These are phyloP conservation scores for Colletotrichum sp. DNA, from an alignment of 2,329 filamentous ascomycete genomes.

Conservation along the genomic window DNA sequence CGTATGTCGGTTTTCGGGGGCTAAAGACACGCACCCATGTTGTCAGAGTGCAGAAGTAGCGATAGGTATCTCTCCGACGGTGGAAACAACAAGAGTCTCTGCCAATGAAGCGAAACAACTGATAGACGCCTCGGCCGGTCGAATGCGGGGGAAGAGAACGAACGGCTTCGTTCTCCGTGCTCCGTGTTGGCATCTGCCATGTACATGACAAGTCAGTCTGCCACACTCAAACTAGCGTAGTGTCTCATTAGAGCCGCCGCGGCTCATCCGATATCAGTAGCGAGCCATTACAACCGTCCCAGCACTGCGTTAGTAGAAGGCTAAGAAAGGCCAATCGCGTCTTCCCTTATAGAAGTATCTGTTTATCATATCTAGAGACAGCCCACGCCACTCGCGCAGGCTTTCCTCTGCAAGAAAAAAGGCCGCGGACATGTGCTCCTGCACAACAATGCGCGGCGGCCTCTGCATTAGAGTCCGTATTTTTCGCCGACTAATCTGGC, in stretches of 20 bases:
- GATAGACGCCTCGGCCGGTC: neutral
- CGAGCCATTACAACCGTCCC: neutral
- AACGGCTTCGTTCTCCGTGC: neutral
- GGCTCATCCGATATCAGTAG: neutral
- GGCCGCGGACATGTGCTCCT: neutral
- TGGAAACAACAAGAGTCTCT: neutral
- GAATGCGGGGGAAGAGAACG: neutral
- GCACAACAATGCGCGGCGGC: neutral
- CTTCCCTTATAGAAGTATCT: neutral
- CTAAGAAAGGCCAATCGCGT: neutral
- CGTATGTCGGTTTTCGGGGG: neutral
- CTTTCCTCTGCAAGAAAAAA: neutral
- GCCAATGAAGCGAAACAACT: neutral
- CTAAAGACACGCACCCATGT: neutral
- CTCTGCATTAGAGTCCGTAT: neutral
- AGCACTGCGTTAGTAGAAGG: neutral
- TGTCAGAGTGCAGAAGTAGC: neutral
- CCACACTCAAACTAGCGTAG: neutral
- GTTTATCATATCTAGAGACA: neutral
- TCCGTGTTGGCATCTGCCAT: neutral
- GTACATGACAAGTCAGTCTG: neutral
- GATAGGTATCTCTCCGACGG: neutral
- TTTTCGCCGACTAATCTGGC: constrained; percentile 1
- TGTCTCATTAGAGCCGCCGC: neutral
- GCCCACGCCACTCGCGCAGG: neutral